These are phyloP conservation scores for Saccharomycopsis selenospora DNA, from an alignment of 805 yeast genomes.

Conservation along the genomic window DNA sequence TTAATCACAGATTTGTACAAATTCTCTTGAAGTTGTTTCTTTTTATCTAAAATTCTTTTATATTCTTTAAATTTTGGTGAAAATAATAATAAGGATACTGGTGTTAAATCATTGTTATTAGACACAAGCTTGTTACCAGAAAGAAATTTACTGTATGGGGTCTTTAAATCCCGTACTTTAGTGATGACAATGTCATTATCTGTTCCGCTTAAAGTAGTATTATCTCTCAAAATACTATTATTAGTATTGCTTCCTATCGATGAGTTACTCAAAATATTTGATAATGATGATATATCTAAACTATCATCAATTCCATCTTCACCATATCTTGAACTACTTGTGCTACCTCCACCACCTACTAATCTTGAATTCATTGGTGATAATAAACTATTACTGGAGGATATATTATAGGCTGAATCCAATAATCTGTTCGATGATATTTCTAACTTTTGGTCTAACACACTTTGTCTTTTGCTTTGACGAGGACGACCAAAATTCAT, in stretches of 20 bases:
- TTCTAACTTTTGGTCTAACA: neutral
- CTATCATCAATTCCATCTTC: neutral
- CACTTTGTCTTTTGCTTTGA: neutral
- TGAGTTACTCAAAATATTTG: neutral
- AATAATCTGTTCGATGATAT: neutral
- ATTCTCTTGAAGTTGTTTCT: conserved; percentile 13
- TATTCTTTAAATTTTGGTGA: conserved; percentile 15
- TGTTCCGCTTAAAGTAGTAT: neutral
- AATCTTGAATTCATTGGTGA: neutral
- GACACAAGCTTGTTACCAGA: neutral
- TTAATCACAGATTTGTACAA: conserved; percentile 4
- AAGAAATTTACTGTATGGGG: conserved; percentile 2
- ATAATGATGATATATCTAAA: neutral
- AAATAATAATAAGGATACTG: conserved; percentile 1
- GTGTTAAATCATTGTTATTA: neutral
- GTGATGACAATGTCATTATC: conserved; percentile 9
- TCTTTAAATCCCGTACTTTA: neutral
- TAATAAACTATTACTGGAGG: neutral
- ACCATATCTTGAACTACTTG: neutral
- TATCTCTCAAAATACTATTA: neutral
- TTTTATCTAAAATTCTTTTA: conserved; percentile 13
- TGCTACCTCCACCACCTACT: neutral
- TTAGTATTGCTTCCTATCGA: neutral
- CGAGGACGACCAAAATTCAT: neutral
- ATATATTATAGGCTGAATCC: neutral